Conservation (phyloP, 2,329 filamentous ascomycete genomes). For the Xylaria sp. region DNA sequence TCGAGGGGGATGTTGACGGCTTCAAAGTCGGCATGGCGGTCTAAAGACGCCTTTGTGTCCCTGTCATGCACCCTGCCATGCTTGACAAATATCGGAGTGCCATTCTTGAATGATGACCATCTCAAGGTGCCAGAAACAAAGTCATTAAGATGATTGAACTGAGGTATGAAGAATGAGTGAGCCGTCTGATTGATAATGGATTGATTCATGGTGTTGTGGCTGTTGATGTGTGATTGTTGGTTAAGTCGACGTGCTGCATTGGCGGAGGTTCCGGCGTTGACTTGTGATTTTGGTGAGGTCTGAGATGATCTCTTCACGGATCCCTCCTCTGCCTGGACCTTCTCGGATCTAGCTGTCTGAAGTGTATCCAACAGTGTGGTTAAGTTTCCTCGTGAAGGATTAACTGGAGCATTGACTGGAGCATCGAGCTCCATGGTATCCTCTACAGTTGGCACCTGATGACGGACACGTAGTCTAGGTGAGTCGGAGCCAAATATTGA, state of each 20-base stretch:
- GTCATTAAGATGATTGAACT: conserved; percentile 66
- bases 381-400: conserved; percentile 49
- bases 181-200: conserved; percentile 55
- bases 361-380: conserved; percentile 50
- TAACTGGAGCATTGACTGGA: conserved; percentile 33
- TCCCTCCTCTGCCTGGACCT: conserved; percentile 39
- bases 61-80: conserved; percentile 63
- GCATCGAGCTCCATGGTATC: conserved; percentile 40
- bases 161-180: conserved; percentile 66
- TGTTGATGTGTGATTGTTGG: conserved; percentile 37
- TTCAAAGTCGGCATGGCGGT: conserved; percentile 62
- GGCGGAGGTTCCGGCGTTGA: conserved; percentile 32
- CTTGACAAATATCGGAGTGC: conserved; percentile 67
- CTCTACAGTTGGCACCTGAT: conserved; percentile 34
- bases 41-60: conserved; percentile 50
- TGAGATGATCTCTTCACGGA: conserved; percentile 36
- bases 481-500: conserved; percentile 45
- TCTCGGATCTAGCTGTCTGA: conserved; percentile 47
- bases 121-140: conserved; percentile 66
- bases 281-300: conserved; percentile 34
- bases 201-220: conserved; percentile 36
- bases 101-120: conserved; percentile 63
- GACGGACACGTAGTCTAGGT: conserved; percentile 36
- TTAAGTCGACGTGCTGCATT: conserved; percentile 39
- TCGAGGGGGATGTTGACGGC: conserved; percentile 62